Conservation (phyloP, 2,329 filamentous ascomycete species). For the Blumeria graminis region DNA sequence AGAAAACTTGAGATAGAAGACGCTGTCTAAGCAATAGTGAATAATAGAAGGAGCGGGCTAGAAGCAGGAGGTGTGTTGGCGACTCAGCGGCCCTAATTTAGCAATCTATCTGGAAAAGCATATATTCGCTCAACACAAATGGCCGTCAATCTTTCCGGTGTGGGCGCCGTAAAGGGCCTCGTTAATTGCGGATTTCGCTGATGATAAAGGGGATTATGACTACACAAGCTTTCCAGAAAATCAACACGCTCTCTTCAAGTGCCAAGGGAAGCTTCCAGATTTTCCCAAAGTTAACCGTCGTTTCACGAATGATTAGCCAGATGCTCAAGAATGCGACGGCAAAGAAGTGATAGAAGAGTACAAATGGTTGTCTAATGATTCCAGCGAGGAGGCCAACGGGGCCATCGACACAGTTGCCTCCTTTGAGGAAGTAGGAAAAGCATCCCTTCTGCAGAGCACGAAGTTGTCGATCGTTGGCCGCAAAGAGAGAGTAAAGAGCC, state of each 20-base stretch:
- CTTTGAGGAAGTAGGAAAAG: constrained; percentile 71
- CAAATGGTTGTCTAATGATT: constrained; percentile 49
- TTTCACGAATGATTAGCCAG: constrained; percentile 27
- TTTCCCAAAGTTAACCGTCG: constrained; percentile 25
- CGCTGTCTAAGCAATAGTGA: too few relatives aligned
- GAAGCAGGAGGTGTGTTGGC: too few relatives aligned
- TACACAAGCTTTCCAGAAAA: constrained; percentile 58
- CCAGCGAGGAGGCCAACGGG: constrained; percentile 66
- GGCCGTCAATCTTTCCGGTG: too few relatives aligned
- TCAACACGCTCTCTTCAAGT: constrained; percentile 37
- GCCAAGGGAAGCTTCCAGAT: constrained; percentile 38
- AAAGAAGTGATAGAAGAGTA: constrained; percentile 86
- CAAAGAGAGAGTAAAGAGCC: constrained; percentile 78
- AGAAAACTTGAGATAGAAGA: too few relatives aligned
- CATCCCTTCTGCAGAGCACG: constrained; percentile 68
- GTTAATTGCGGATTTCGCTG: constrained; percentile 28
- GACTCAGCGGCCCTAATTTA: too few relatives aligned
- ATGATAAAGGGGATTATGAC: constrained; percentile 69
- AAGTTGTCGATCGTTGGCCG: constrained; percentile 56
- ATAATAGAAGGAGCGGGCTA: too few relatives aligned
- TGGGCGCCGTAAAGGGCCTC: too few relatives aligned
- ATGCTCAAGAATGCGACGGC: constrained; percentile 73
- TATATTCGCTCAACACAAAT: too few relatives aligned
- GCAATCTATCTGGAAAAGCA: too few relatives aligned
- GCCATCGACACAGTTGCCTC: constrained; percentile 47